Conservation (phyloP, 2,329 filamentous ascomycete species). For the Trichophyton benhamiae region DNA sequence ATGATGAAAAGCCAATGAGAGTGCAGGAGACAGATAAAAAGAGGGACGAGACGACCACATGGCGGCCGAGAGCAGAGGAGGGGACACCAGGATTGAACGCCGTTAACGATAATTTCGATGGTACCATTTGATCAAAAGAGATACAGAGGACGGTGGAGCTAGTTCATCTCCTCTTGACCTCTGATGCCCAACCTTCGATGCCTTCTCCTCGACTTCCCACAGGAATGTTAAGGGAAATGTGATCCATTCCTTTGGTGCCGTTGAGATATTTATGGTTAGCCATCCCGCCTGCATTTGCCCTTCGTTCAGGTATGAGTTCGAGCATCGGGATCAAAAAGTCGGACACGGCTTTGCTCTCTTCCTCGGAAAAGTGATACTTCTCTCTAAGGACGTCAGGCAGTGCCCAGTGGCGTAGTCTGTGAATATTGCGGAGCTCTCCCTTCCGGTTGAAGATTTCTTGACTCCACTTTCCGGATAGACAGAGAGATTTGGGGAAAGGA, state of each 20-base stretch:
- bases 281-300: conserved; percentile 95
- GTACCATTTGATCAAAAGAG: background rate
- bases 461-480: conserved; percentile 87
- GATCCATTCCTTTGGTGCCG: conserved; percentile 80
- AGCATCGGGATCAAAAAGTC: conserved; percentile 86
- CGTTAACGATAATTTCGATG: background rate
- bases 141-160: too few species aligned
- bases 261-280: conserved; percentile 70
- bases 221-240: conserved; percentile 58
- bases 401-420: conserved; percentile 90
- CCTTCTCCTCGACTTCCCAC: conserved; percentile 79
- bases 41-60: too few species aligned
- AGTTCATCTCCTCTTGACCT: conserved; percentile 64
- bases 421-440: conserved; percentile 93
- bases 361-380: conserved; percentile 87
- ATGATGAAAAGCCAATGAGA: background rate
- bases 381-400: conserved; percentile 83
- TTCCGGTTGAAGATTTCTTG: conserved; percentile 98
- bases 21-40: background rate
- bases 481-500: conserved; percentile 82
- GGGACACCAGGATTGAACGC: background rate
- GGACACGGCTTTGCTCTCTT: conserved; percentile 65
- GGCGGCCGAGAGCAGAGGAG: background rate
- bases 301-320: conserved; percentile 71
- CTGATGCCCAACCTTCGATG: conserved; percentile 84